Conservation (phyloP, 805 yeast genomes). For the Metschnikowia arizonensis region DNA sequence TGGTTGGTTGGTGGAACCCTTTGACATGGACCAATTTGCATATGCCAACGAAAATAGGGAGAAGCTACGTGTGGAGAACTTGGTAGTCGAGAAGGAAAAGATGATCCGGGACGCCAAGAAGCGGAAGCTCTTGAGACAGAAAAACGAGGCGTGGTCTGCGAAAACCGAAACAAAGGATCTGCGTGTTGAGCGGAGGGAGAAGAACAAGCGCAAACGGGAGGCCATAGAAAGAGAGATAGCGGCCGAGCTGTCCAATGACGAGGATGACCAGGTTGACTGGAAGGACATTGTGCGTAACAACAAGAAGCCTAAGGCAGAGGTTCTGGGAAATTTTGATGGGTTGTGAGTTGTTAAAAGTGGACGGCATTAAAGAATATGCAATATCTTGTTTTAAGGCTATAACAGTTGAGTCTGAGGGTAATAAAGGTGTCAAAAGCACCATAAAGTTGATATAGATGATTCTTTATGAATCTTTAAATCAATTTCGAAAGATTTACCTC, state of each 20-base stretch:
- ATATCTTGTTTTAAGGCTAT: too few relatives aligned
- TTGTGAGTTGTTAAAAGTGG: too few relatives aligned
- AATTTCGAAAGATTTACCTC: too few relatives aligned
- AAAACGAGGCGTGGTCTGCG: constrained; percentile 78
- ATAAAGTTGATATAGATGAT: too few relatives aligned
- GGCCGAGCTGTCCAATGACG: constrained; percentile 41
- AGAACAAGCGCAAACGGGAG: constrained; percentile 60
- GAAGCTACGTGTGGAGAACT: constrained; percentile 51
- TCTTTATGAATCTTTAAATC: too few relatives aligned
- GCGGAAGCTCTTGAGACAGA: constrained; percentile 43
- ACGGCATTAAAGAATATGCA: too few relatives aligned
- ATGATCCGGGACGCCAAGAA: constrained; percentile 38
- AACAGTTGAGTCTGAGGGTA: too few relatives aligned
- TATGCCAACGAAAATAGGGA: constrained; percentile 69
- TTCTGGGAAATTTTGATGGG: constrained; percentile 60
- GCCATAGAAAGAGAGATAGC: constrained; percentile 55
- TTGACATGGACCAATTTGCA: constrained; percentile 64
- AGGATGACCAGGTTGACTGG: constrained; percentile 64
- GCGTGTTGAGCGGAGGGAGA: constrained; percentile 61
- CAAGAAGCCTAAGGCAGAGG: constrained; percentile 44
- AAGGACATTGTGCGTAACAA: constrained; percentile 68
- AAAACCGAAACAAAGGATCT: constrained; percentile 59
- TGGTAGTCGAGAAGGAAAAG: constrained; percentile 43
- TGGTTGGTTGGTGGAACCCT: constrained; percentile 64
- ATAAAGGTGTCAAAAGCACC: too few relatives aligned